Conservation (phyloP, 805 yeast species). For the Metschnikowia santaceciliae region DNA sequence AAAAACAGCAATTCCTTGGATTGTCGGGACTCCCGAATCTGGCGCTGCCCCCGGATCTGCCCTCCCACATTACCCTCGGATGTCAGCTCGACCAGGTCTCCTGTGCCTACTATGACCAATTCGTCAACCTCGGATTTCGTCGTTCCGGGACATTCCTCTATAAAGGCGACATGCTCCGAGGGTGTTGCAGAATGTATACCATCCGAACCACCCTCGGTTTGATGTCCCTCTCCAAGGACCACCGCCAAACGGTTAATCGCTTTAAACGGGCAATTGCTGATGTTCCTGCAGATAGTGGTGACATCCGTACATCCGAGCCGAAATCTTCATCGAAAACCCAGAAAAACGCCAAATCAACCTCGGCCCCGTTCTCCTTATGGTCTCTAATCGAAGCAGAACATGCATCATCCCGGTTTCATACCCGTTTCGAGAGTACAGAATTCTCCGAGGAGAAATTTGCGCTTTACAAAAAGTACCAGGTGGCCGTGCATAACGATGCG, state of each 20-base stretch:
- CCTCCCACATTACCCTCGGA: constrained; percentile 30
- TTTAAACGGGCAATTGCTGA: constrained; percentile 43
- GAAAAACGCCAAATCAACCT: background rate
- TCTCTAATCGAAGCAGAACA: constrained; percentile 40
- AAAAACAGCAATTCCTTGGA: constrained; percentile 32
- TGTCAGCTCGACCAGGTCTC: constrained; percentile 44
- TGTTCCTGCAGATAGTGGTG: background rate
- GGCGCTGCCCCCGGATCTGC: constrained; percentile 16
- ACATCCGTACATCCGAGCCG: no score
- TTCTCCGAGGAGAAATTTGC: constrained; percentile 57
- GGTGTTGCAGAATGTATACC: constrained; percentile 78
- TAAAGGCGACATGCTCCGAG: constrained; percentile 61
- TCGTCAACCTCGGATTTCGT: constrained; percentile 73
- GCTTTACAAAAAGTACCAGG: constrained; percentile 66
- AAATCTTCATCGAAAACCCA: background rate
- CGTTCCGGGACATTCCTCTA: constrained; percentile 70
- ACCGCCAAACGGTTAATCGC: constrained; percentile 59
- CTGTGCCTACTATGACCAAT: constrained; percentile 51
- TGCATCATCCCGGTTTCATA: constrained; percentile 28
- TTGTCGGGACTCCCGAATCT: constrained; percentile 21
- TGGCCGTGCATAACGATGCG: constrained; percentile 60
- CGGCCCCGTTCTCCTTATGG: background rate
- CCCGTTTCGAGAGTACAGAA: constrained; percentile 50
- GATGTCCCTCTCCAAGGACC: constrained; percentile 58
- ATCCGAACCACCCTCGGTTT: constrained; percentile 55